Percentiles rank a stretch among this genome's conserved stretches.
phyloP scores from a whole-genome alignment of 257 asterid species.

The Solanum pimpinellifolium region DNA sequence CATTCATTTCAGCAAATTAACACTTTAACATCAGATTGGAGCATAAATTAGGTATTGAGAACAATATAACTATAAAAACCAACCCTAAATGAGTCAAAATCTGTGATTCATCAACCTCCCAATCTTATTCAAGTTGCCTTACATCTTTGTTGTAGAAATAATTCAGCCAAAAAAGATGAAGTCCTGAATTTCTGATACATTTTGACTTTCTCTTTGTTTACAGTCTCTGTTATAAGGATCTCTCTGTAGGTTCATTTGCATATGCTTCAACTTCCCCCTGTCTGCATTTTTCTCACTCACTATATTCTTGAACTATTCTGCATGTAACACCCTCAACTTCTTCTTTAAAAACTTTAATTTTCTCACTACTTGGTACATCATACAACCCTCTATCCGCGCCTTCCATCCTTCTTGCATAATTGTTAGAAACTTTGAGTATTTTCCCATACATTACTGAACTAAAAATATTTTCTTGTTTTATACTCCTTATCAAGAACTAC shows the following conservation, averaged over 20 bases:
- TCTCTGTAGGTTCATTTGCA: no score
- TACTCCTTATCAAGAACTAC: neutral
- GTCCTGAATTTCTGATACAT: neutral
- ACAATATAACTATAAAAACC: no score
- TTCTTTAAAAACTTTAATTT: neutral
- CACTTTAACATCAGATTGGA: no score
- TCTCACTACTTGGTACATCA: neutral
- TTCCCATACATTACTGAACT: neutral
- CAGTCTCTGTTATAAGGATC: neutral
- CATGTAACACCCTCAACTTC: neutral
- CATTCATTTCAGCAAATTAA: no score
- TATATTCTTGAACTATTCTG: neutral
- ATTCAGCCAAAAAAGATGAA: neutral
- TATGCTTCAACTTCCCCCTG: neutral
- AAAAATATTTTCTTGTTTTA: neutral
- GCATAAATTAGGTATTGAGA: no score
- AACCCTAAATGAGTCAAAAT: no score
- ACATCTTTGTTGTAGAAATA: neutral
- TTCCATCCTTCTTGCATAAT: neutral
- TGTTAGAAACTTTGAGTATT: neutral
- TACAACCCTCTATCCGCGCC: neutral
- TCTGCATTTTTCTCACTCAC: neutral
- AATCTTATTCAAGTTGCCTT: neutral
- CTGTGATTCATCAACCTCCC: neutral
- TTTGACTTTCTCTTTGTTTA: neutral